Percentiles rank a stretch among this genome's conserved stretches.
Evolutionary conservation across 2,329 filamentous ascomycete genomes (phyloP).

Genomic region (Mycosphaerella sp.): DNA sequence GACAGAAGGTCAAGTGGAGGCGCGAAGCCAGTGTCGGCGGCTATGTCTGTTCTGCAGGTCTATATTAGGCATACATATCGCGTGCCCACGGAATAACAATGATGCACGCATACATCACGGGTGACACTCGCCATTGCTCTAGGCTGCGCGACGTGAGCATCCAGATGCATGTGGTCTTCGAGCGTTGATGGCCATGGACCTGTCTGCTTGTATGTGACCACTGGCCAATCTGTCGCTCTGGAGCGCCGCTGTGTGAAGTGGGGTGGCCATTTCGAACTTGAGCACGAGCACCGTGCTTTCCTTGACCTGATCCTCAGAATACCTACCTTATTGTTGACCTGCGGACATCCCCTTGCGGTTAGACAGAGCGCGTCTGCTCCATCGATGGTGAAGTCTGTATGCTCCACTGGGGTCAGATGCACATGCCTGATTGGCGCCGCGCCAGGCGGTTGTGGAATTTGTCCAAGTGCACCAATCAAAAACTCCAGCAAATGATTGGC

Average conservation of each 20-base stretch:
- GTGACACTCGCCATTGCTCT: no score
- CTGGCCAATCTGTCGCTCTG: no score
- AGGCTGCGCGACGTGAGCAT: neutral
- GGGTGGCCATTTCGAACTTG: no score
- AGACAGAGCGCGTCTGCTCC: no score
- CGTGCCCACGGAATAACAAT: no score
- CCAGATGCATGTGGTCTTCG: no score
- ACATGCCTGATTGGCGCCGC: constrained; percentile 1
- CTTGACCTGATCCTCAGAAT: no score
- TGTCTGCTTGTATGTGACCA: no score
- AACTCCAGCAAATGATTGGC: neutral
- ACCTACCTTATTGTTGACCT: neutral
- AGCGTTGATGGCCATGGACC: no score
- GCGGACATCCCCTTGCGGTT: neutral
- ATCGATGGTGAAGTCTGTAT: neutral
- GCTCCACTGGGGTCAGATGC: neutral
- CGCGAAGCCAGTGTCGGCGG: constrained; percentile 23
- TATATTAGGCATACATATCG: constrained; percentile 6
- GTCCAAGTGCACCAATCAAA: neutral
- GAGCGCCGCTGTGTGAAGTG: no score
- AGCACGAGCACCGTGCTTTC: no score
- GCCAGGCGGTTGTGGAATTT: constrained; percentile 3
- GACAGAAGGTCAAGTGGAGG: constrained; percentile 10
- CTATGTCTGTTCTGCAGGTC: constrained; percentile 10
- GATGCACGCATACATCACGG: no score